These are phyloP conservation scores for Yamadazyma trypodendri DNA, from an alignment of 1,139 yeast genomes.

Conservation along the genomic window DNA sequence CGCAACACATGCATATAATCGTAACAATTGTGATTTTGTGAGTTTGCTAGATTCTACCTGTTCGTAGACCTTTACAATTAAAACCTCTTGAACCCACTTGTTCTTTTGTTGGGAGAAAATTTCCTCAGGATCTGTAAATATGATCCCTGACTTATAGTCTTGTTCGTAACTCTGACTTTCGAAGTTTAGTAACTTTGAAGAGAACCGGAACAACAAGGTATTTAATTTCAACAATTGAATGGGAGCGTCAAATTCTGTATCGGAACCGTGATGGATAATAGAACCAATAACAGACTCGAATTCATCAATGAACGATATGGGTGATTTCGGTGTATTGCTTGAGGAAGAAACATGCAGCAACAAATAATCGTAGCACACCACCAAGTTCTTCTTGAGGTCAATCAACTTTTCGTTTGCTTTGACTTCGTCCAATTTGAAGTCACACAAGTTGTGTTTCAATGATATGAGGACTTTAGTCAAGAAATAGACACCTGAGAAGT, in stretches of 20 bases:
- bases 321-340: slow-evolving; percentile 10
- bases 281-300: slow-evolving; percentile 15
- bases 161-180: slow-evolving; percentile 4
- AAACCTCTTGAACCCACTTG: slow-evolving; percentile 21
- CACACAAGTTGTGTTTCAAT: slow-evolving; percentile 8
- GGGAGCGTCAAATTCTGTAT: slow-evolving; percentile 11
- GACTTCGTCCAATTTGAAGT: not conserved
- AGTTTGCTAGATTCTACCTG: not conserved
- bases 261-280: slow-evolving; percentile 1
- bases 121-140: slow-evolving; percentile 20
- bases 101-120: slow-evolving; percentile 26
- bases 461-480: slow-evolving; percentile 6
- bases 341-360: not conserved
- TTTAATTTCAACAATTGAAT: slow-evolving; percentile 25
- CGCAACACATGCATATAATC: slow-evolving; percentile 10
- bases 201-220: slow-evolving; percentile 22
- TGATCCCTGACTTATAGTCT: slow-evolving; percentile 20
- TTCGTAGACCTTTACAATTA: slow-evolving; percentile 6
- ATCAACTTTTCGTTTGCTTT: not conserved
- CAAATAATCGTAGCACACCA: slow-evolving; percentile 4
- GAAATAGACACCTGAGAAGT: slow-evolving; percentile 3
- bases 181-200: slow-evolving; percentile 18
- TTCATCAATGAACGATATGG: slow-evolving; percentile 12
- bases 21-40: not conserved
- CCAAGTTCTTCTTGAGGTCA: slow-evolving; percentile 1